Percentiles rank a stretch among this genome's conserved stretches.
phyloP scores from a whole-genome alignment of 164 flowering plant genomes.

The Brasenia schreberi region DNA sequence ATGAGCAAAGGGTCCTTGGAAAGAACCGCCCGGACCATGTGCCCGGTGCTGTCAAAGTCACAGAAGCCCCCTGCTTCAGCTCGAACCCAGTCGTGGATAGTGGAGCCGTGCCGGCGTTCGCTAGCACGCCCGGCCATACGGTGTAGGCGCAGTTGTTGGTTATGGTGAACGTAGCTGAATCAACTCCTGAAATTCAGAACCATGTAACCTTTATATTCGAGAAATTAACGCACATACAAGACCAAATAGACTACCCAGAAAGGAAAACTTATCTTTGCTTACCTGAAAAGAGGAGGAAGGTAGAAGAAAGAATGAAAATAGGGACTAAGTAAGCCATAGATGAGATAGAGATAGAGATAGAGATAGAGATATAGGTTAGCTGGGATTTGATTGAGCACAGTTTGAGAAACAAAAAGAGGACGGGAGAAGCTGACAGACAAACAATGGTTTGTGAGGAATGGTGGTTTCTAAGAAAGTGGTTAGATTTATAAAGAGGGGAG shows the following conservation, averaged over 20 bases:
- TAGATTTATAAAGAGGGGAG: too few species aligned
- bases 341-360: not conserved
- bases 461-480: too few species aligned
- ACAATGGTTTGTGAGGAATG: too few species aligned
- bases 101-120: slow-evolving; percentile 44
- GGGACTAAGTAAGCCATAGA: not conserved
- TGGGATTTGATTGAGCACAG: too few species aligned
- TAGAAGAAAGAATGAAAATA: not conserved
- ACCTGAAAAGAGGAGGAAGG: not conserved
- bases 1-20: slow-evolving; percentile 73
- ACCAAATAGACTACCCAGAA: too few species aligned
- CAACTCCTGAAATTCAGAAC: not conserved
- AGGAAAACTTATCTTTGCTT: not conserved
- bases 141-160: slow-evolving; percentile 66
- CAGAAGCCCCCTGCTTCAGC: slow-evolving; percentile 34
- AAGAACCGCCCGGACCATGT: slow-evolving; percentile 94
- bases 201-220: not conserved
- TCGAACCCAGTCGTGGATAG: slow-evolving; percentile 64
- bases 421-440: too few species aligned
- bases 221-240: too few species aligned
- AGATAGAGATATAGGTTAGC: too few species aligned
- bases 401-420: too few species aligned
- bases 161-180: slow-evolving; percentile 51
- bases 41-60: slow-evolving; percentile 47
- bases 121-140: slow-evolving; percentile 80